These are phyloP conservation scores for Sarcomyxa edulis DNA, from an alignment of 768 basidiomycete species.

Conservation along the genomic window DNA sequence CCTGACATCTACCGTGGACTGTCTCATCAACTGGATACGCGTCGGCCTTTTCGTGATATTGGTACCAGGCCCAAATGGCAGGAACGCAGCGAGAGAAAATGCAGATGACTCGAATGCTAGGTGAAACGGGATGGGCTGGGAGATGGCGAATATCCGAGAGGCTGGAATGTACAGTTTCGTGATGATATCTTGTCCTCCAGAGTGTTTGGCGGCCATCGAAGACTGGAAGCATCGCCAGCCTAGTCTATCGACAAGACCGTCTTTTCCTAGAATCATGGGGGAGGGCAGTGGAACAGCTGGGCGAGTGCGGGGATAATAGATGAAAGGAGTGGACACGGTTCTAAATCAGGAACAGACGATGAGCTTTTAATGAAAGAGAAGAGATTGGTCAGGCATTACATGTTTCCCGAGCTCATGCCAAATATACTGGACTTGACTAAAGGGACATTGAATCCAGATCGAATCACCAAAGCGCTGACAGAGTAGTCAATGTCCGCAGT, in stretches of 20 bases:
- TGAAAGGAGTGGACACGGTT: slow-evolving; percentile 52
- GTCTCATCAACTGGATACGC: slow-evolving; percentile 58
- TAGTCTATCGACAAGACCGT: slow-evolving; percentile 36
- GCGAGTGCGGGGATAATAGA: slow-evolving; percentile 62
- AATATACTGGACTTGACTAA: slow-evolving; percentile 49
- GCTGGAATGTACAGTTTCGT: slow-evolving; percentile 48
- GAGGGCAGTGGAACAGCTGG: slow-evolving; percentile 48
- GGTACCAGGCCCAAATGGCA: slow-evolving; percentile 50
- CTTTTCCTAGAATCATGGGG: slow-evolving; percentile 26
- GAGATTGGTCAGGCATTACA: slow-evolving; percentile 25
- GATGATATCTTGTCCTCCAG: slow-evolving; percentile 32
- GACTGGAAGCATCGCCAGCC: slow-evolving; percentile 50
- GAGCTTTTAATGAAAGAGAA: slow-evolving; percentile 1
- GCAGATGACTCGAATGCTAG: slow-evolving; percentile 53
- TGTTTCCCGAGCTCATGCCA: slow-evolving; percentile 44
- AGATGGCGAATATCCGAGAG: slow-evolving; percentile 53
- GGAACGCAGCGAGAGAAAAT: slow-evolving; percentile 51
- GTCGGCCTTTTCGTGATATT: slow-evolving; percentile 34
- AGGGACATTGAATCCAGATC: slow-evolving; percentile 39
- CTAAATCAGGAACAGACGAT: slow-evolving; percentile 23
- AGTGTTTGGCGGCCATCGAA: slow-evolving; percentile 31
- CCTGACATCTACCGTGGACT: slow-evolving; percentile 65
- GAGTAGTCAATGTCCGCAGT: slow-evolving; percentile 60
- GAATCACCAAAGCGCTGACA: slow-evolving; percentile 46
- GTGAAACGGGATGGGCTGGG: slow-evolving; percentile 63